These are phyloP conservation scores for Penicillium sp. DNA, from an alignment of 2,329 filamentous ascomycete species.

Conservation along the genomic window DNA sequence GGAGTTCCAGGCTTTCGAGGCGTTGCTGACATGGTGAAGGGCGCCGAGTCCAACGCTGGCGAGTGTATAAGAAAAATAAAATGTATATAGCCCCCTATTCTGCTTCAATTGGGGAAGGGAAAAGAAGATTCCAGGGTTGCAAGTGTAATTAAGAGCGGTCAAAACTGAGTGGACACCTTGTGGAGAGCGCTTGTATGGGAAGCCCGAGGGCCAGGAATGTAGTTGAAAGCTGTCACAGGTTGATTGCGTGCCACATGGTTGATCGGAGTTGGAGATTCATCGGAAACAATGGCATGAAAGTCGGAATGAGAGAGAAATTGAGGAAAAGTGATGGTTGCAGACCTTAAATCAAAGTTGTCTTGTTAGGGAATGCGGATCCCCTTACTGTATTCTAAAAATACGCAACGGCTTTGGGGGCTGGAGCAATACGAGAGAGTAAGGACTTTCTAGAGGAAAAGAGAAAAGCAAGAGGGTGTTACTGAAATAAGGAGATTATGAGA, in stretches of 20 bases:
- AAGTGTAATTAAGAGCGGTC: slow-evolving; percentile 25
- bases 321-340: slow-evolving; percentile 18
- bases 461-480: neutral
- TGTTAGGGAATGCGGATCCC: slow-evolving; percentile 27
- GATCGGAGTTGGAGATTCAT: slow-evolving; percentile 20
- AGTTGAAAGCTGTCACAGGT: slow-evolving; percentile 24
- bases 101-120: slow-evolving; percentile 1
- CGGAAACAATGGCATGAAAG: slow-evolving; percentile 15
- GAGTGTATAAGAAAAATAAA: slow-evolving; percentile 16
- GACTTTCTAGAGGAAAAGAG: slow-evolving; percentile 2
- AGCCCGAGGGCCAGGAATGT: slow-evolving; percentile 14
- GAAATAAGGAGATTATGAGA: neutral
- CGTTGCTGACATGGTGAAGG: slow-evolving; percentile 43
- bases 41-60: slow-evolving; percentile 16
- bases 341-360: slow-evolving; percentile 12
- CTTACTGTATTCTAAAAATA: slow-evolving; percentile 30
- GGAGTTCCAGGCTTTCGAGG: slow-evolving; percentile 45
- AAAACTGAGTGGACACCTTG: slow-evolving; percentile 26
- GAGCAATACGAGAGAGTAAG: slow-evolving; percentile 10
- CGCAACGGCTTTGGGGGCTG: slow-evolving; percentile 18
- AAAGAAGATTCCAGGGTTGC: slow-evolving; percentile 13
- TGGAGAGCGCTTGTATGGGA: slow-evolving; percentile 23
- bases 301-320: slow-evolving; percentile 21
- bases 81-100: neutral
- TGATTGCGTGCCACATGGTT: slow-evolving; percentile 27